Evolutionary conservation across 352 stramenopile genomes (phyloP).

Genomic region (Globisporangium camurandrum): DNA sequence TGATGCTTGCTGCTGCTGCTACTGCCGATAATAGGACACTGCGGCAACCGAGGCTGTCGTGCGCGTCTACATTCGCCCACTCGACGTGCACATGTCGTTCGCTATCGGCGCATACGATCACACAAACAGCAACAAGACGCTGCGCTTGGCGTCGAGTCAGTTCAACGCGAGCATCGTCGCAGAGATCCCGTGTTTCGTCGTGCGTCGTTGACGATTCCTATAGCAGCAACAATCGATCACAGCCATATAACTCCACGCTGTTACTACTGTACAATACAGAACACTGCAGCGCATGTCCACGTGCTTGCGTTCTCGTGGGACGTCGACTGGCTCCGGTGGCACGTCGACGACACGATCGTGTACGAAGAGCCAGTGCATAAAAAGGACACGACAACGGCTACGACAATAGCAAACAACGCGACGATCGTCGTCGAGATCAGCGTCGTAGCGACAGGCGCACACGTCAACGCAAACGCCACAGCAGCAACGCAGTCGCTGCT

Average conservation of each 20-base stretch:
- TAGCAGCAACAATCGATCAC: too few species aligned
- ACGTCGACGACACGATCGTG: constrained; percentile 41
- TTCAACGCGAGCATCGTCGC: constrained; percentile 26
- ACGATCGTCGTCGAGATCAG: constrained; percentile 1
- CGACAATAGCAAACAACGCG: background rate
- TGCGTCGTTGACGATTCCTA: too few species aligned
- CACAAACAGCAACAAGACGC: constrained; percentile 10
- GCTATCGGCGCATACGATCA: constrained; percentile 6
- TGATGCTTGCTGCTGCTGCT: too few species aligned
- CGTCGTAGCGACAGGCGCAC: background rate
- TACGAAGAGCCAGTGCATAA: constrained; percentile 28
- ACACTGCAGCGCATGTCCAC: constrained; percentile 20
- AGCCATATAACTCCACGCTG: background rate
- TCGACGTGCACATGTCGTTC: constrained; percentile 21
- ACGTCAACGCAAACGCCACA: background rate
- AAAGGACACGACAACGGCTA: background rate
- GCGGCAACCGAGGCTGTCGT: constrained; percentile 16
- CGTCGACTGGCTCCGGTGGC: constrained; percentile 48
- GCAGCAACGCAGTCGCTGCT: constrained; percentile 2
- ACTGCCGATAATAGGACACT: constrained; percentile 5
- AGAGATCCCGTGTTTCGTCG: constrained; percentile 17
- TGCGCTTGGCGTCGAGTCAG: constrained; percentile 21
- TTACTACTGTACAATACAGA: constrained; percentile 10
- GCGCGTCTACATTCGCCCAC: constrained; percentile 16
- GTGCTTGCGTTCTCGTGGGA: constrained; percentile 38